A percentile compares a stretch with the other conserved stretches of the same genome.
Conservation (phyloP, 768 basidiomycete genomes). For the Mycena vulgaris region DNA sequence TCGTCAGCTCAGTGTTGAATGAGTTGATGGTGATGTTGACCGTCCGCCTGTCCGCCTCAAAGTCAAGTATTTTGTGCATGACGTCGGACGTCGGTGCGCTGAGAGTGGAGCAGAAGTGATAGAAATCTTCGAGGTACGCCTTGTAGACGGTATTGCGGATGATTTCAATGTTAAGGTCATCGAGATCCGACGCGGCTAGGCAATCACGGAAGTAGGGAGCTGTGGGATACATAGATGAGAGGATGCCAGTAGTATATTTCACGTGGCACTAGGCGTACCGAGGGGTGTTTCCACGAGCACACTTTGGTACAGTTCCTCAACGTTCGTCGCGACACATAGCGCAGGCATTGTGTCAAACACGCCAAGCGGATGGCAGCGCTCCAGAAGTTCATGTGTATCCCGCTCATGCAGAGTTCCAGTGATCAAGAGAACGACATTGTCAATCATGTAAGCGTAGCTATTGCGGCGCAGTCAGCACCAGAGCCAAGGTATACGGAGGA, state of each 20-base stretch:
- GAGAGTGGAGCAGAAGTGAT: constrained; percentile 83
- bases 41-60: constrained; percentile 97
- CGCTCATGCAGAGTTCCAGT: constrained; percentile 97
- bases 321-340: constrained; percentile 98
- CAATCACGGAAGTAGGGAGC: constrained; percentile 98
- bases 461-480: constrained; percentile 33
- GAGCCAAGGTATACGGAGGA: constrained; percentile 25
- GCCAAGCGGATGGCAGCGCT: constrained; percentile 97
- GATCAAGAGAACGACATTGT: constrained; percentile 98
- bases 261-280: constrained; percentile 66
- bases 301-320: constrained; percentile 97
- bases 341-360: constrained; percentile 99
- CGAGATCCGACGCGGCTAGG: constrained; percentile 94
- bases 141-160: constrained; percentile 99
- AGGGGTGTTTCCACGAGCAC: constrained; percentile 98
- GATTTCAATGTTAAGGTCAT: constrained; percentile 99
- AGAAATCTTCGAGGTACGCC: constrained; percentile 98
- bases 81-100: constrained; percentile 91
- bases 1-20: constrained; percentile 94
- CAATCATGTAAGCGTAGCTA: constrained; percentile 99
- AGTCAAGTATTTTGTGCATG: constrained; percentile 93
- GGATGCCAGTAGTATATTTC: background rate
- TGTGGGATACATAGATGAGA: constrained; percentile 36
- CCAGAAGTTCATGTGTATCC: constrained; percentile 96
- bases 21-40: constrained; percentile 99